Evolutionary conservation across 306 rosid species (phyloP).

Genomic region (Cucurbita argyrosperma): DNA sequence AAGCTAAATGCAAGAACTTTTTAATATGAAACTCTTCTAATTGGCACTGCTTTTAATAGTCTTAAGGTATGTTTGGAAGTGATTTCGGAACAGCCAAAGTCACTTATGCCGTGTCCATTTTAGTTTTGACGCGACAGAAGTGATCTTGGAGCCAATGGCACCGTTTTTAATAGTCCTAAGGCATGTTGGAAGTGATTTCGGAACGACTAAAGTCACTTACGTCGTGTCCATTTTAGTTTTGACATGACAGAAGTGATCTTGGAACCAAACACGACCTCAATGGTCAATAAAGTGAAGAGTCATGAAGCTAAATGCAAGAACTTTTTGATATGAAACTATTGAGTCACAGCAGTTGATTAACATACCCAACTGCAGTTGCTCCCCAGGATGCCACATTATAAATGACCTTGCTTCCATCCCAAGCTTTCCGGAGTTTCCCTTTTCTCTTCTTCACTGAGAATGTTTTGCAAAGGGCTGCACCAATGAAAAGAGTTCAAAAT

Average conservation of each 20-base stretch:
- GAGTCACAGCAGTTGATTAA: not conserved
- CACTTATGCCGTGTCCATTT: too few relatives aligned
- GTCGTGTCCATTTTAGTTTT: too few relatives aligned
- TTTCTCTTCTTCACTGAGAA: slow-evolving; percentile 76
- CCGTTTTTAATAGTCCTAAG: too few relatives aligned
- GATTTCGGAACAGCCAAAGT: too few relatives aligned
- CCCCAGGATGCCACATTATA: slow-evolving; percentile 99
- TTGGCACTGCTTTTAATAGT: too few relatives aligned
- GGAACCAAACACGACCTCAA: not conserved
- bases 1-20: too few relatives aligned
- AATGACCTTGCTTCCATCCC: slow-evolving; percentile 96
- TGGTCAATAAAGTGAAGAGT: not conserved
- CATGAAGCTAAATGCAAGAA: slow-evolving; percentile 1
- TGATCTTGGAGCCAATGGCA: too few relatives aligned
- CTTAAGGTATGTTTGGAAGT: too few relatives aligned
- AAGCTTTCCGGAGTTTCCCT: slow-evolving; percentile 88
- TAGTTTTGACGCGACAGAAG: too few relatives aligned
- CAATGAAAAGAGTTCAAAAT: not conserved
- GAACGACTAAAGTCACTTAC: too few relatives aligned
- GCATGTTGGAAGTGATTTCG: too few relatives aligned
- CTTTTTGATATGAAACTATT: not conserved
- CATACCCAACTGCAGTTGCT: slow-evolving; percentile 93
- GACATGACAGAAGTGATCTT: too few relatives aligned
- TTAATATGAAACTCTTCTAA: not conserved
- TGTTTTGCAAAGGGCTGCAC: slow-evolving; percentile 82